Conservation (phyloP, 371 early-diverging fungal species). For the Dentiscutata heterogama region DNA sequence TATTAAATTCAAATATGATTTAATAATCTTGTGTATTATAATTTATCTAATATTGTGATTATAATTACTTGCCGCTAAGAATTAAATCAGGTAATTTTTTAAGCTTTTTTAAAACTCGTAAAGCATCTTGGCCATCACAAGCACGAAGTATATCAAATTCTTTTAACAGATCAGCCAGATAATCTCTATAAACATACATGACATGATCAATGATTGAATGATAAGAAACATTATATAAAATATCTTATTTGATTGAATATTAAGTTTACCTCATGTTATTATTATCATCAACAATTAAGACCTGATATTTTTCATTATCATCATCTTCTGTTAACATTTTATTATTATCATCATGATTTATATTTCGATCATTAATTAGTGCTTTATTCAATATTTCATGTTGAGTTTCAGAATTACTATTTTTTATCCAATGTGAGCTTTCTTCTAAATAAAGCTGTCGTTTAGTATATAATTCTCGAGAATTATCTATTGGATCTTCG, state of each 20-base stretch:
- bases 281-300: slow-evolving; percentile 64
- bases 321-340: no score
- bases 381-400: no score
- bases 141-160: slow-evolving; percentile 55
- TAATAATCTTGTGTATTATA: neutral
- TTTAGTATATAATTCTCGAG: slow-evolving; percentile 17
- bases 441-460: slow-evolving; percentile 35
- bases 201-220: no score
- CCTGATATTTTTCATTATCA: slow-evolving; percentile 33
- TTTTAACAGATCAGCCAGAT: slow-evolving; percentile 49
- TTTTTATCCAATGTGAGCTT: slow-evolving; percentile 22
- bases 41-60: neutral
- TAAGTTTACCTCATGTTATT: slow-evolving; percentile 55
- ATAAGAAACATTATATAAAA: no score
- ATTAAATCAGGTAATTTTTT: slow-evolving; percentile 51
- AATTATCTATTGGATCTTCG: neutral
- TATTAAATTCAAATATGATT: neutral
- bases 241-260: no score
- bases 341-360: neutral
- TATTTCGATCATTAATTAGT: neutral
- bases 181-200: slow-evolving; percentile 9
- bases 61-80: slow-evolving; percentile 50
- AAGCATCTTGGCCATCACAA: slow-evolving; percentile 59
- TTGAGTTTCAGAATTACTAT: neutral
- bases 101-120: slow-evolving; percentile 49